Evolutionary conservation across 1,284 basidiomycete species (phyloP).

Genomic region (Trichosporon inkin): DNA sequence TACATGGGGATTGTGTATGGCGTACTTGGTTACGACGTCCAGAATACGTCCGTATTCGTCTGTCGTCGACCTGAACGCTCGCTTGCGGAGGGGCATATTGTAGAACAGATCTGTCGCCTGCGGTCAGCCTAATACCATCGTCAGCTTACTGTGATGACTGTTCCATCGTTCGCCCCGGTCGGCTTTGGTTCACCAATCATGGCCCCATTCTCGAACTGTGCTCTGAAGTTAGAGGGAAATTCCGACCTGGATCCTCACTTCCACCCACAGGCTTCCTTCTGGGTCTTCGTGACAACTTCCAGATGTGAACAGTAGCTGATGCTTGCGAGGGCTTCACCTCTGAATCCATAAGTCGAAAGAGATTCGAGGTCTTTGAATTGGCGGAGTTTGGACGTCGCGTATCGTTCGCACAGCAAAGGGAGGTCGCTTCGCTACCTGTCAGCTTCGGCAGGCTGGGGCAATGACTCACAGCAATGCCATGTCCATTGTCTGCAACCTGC

Average conservation of each 20-base stretch:
- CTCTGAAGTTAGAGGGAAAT: slow-evolving; percentile 55
- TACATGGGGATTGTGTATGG: slow-evolving; percentile 82
- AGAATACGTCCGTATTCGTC: slow-evolving; percentile 92
- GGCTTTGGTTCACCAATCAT: slow-evolving; percentile 75
- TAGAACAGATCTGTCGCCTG: slow-evolving; percentile 95
- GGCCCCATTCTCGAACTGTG: slow-evolving; percentile 70
- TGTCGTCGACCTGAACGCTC: slow-evolving; percentile 75
- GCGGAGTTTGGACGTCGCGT: slow-evolving; percentile 90
- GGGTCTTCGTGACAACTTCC: slow-evolving; percentile 83
- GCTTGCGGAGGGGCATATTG: slow-evolving; percentile 83
- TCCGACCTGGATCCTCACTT: slow-evolving; percentile 60
- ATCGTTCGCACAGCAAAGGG: slow-evolving; percentile 86
- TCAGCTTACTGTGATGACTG: slow-evolving; percentile 66
- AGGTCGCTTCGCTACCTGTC: slow-evolving; percentile 62
- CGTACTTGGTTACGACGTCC: slow-evolving; percentile 91
- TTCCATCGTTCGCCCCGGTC: slow-evolving; percentile 91
- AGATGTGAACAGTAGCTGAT: slow-evolving; percentile 92
- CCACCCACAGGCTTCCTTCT: slow-evolving; percentile 75
- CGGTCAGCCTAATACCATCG: slow-evolving; percentile 4
- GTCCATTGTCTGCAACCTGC: slow-evolving; percentile 96
- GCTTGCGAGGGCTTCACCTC: slow-evolving; percentile 94
- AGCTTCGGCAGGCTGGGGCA: background rate
- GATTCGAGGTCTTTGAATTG: slow-evolving; percentile 79
- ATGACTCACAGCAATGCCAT: slow-evolving; percentile 72
- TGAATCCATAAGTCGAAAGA: slow-evolving; percentile 92